Evolutionary conservation across 495 filamentous ascomycete species (phyloP).

Genomic region (Thozetella sp.): DNA sequence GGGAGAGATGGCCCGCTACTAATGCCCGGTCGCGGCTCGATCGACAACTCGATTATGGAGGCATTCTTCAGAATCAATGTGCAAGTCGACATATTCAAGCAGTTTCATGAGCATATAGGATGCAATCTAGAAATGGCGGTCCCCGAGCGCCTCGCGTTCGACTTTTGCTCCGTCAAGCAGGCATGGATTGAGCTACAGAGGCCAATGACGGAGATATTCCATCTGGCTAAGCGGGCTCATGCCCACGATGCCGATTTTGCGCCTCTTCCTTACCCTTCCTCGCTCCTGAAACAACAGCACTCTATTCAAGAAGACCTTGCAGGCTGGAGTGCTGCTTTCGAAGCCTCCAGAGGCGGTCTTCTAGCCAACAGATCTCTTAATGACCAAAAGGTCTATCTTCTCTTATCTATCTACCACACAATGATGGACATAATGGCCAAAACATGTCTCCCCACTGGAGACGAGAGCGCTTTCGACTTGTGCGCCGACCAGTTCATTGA

Average conservation of each 20-base stretch:
- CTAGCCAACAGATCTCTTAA: background rate
- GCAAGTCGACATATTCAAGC: background rate
- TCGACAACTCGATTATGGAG: background rate
- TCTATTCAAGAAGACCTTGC: background rate
- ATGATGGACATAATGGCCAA: background rate
- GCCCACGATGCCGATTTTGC: background rate
- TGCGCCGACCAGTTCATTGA: background rate
- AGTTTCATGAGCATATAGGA: background rate
- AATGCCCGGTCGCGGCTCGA: background rate
- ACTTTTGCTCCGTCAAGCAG: background rate
- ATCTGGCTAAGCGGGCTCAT: background rate
- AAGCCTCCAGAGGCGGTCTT: background rate
- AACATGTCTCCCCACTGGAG: background rate
- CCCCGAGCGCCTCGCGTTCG: background rate
- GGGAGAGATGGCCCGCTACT: background rate
- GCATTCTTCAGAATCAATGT: background rate
- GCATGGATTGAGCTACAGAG: background rate
- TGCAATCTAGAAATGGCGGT: background rate
- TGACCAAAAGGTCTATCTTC: background rate
- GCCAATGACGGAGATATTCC: background rate
- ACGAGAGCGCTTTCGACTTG: background rate
- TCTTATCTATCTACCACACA: background rate
- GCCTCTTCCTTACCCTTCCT: background rate
- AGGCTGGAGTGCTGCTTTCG: background rate
- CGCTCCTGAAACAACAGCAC: background rate